Base-by-base conservation (phyloP, 2,329 filamentous ascomycete genomes). In the Calonectria pseudoturangicola region DNA sequence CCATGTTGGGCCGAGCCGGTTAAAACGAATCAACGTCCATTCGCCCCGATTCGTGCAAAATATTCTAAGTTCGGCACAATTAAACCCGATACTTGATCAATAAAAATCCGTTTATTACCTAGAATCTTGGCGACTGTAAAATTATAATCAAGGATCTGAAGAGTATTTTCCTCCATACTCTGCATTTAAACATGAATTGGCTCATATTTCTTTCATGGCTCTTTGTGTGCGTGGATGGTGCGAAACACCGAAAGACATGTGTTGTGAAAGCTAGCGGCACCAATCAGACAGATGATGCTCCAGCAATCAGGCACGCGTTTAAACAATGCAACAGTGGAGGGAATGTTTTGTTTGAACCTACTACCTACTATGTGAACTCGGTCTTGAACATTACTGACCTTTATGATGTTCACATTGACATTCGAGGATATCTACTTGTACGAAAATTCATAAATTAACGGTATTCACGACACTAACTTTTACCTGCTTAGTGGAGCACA, bases 11-110 rank as follows among this genome's bases (percentile, higher is more conserved):
- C 36, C 54, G 21, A 39, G 13, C 33, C 54, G 54, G 54, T 39
- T 60, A 60, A 60, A 60, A 41, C 54, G 2, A 60, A 18, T 1
- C 1, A 27, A 15, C 12, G 18, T 13, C 10, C 33, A 10, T 28
- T 60, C 8, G 45, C 45, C 54, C 54, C 33, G 54, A 41, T 60
- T 60, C 54, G 54, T 60, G 54, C 54, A 16, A 60, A 60, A 60
- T 60, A 60, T 60, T 7, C 7, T 21, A 15, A 18, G 33, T 28
- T 60, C 33, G 54, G 54, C 39, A 18, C 33, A 27, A 60, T 60
- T 41, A 15, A 13, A 41, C 33, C 54, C 54, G 54, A 60, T 60
- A 16, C 54, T 41, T 10, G 1, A 28, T 27, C 6, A 4, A 16
- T 33, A 41, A 41, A 27, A 15, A 18, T 41, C 21, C 21, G 21